A percentile compares a stretch with the other conserved stretches of the same genome.
Conservation (phyloP, 208 protist species). For the Trypanosoma congolense region DNA sequence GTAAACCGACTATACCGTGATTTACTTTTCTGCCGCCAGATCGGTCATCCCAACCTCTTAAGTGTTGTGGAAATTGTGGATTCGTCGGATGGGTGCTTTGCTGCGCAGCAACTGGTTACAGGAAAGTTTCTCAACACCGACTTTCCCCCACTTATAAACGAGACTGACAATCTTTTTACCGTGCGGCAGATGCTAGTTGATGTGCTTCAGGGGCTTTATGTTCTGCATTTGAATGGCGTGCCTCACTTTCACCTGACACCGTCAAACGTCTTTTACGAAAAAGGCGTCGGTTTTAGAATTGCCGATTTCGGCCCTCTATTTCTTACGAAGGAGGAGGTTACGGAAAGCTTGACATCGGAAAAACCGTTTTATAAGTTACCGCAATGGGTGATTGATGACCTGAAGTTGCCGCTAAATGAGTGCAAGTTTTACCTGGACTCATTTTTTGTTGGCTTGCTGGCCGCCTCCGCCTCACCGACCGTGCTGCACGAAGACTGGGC, state of each 20-base stretch:
- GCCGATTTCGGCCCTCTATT: slow-evolving; percentile 77
- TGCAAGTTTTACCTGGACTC: slow-evolving; percentile 44
- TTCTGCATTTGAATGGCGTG: slow-evolving; percentile 68
- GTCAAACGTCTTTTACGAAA: slow-evolving; percentile 69
- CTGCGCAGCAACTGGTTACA: slow-evolving; percentile 54
- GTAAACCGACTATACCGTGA: slow-evolving; percentile 1
- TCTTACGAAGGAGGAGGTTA: slow-evolving; percentile 43
- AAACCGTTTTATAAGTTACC: slow-evolving; percentile 49
- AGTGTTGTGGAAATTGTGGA: slow-evolving; percentile 70
- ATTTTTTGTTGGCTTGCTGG: slow-evolving; percentile 73
- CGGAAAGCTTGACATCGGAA: slow-evolving; percentile 20
- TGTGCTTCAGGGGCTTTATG: slow-evolving; percentile 49
- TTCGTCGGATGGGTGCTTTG: slow-evolving; percentile 53
- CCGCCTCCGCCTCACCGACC: slow-evolving; percentile 44
- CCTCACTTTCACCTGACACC: slow-evolving; percentile 53
- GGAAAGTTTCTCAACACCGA: slow-evolving; percentile 20
- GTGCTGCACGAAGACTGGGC: slow-evolving; percentile 43
- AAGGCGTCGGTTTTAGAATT: slow-evolving; percentile 39
- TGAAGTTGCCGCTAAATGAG: slow-evolving; percentile 4
- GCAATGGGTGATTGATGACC: slow-evolving; percentile 30
- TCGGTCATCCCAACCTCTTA: slow-evolving; percentile 63
- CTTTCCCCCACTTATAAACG: slow-evolving; percentile 19
- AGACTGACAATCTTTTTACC: slow-evolving; percentile 14
- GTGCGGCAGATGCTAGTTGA: slow-evolving; percentile 53
- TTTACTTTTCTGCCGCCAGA: slow-evolving; percentile 41